phyloP scores from a whole-genome alignment of 164 flowering plant species.

The Brasenia schreberi region DNA sequence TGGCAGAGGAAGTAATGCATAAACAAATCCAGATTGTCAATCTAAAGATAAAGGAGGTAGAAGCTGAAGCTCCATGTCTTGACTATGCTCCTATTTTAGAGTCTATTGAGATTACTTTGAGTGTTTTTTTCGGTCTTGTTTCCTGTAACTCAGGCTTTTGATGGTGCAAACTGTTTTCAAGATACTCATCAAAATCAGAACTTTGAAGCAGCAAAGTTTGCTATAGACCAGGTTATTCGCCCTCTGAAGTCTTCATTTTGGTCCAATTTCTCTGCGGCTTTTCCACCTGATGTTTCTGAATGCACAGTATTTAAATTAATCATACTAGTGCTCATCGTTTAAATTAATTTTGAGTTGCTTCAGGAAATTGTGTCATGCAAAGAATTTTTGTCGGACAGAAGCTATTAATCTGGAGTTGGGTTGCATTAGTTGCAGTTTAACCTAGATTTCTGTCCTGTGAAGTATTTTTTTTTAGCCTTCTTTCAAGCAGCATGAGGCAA shows the following conservation, averaged over 20 bases:
- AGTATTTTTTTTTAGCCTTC: too few species aligned
- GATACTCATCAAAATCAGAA: constrained; percentile 78
- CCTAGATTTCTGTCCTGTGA: too few species aligned
- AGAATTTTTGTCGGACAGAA: too few species aligned
- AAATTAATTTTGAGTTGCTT: too few species aligned
- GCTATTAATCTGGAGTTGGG: too few species aligned
- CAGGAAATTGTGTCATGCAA: too few species aligned
- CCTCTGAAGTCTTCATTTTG: background rate
- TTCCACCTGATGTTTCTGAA: background rate
- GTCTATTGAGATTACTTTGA: background rate
- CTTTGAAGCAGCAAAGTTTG: constrained; percentile 75
- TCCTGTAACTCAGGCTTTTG: constrained; percentile 48
- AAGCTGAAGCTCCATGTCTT: background rate
- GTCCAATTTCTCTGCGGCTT: background rate
- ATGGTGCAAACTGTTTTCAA: constrained; percentile 97
- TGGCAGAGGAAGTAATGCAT: constrained; percentile 67
- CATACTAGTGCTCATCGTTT: too few species aligned
- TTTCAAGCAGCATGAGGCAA: too few species aligned
- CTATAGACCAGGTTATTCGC: constrained; percentile 67
- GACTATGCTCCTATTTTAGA: background rate
- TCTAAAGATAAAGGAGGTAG: constrained; percentile 71
- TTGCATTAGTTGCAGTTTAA: too few species aligned
- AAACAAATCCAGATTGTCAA: constrained; percentile 60
- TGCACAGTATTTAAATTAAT: too few species aligned
- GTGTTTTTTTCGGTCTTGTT: background rate